phyloP scores from a whole-genome alignment of 805 yeast genomes.

The Yarrowia bubula region DNA sequence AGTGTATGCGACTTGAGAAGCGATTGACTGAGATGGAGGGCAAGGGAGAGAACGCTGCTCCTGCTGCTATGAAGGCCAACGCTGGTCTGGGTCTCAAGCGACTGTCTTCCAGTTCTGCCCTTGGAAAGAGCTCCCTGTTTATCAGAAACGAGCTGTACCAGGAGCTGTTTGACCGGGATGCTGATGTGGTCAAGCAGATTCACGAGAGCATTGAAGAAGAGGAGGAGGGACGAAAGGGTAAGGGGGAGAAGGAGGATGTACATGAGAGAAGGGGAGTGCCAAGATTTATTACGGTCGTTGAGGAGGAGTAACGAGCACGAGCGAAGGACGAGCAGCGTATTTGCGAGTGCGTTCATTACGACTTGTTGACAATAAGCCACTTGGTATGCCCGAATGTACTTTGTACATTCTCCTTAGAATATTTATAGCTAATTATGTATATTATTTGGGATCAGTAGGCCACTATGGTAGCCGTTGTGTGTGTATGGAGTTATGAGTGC shows the following conservation, averaged over 20 bases:
- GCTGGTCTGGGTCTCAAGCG: background rate
- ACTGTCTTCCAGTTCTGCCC: background rate
- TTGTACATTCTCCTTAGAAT: background rate
- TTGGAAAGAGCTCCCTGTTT: constrained; percentile 13
- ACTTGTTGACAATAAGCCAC: too few species aligned
- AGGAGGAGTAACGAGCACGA: constrained; percentile 15
- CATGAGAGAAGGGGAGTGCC: constrained; percentile 19
- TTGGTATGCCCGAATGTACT: too few species aligned
- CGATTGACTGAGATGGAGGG: constrained; percentile 1
- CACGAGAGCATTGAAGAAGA: constrained; percentile 21
- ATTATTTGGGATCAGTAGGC: background rate
- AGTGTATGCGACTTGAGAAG: constrained; percentile 7
- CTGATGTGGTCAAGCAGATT: constrained; percentile 6
- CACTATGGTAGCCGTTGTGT: background rate
- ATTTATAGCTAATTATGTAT: background rate
- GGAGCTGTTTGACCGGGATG: constrained; percentile 23
- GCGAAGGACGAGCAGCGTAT: background rate
- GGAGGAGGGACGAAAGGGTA: background rate
- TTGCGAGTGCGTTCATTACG: too few species aligned
- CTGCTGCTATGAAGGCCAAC: background rate
- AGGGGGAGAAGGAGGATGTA: background rate
- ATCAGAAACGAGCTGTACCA: constrained; percentile 26
- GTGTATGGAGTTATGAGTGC: too few species aligned
- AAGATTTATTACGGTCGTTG: constrained; percentile 6
- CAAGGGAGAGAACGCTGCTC: background rate